Evolutionary conservation across 2,329 filamentous ascomycete genomes (phyloP).

Genomic region (Paracorniculantispora psalliotae): DNA sequence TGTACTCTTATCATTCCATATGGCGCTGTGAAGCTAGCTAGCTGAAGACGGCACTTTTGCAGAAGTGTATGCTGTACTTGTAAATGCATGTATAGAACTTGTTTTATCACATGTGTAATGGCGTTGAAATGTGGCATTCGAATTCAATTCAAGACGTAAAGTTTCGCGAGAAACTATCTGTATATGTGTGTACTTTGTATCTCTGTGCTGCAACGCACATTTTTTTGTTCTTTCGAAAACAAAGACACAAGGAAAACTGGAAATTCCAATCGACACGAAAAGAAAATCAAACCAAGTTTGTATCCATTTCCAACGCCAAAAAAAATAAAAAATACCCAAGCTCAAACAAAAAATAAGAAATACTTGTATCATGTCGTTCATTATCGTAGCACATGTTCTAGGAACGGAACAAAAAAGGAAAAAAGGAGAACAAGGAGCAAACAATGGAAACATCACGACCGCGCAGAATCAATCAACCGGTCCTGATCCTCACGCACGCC

Average conservation of each 20-base stretch:
- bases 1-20: neutral
- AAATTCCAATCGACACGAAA: neutral
- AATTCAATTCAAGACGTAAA: neutral
- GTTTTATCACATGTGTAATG: no score
- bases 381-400: neutral
- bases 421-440: neutral
- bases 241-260: no score
- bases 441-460: neutral
- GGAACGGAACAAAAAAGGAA: neutral
- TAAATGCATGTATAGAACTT: no score
- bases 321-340: no score
- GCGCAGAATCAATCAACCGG: conserved; percentile 31
- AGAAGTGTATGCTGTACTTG: no score
- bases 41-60: no score
- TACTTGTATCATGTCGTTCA: neutral
- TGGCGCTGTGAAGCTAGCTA: no score
- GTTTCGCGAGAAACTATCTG: neutral
- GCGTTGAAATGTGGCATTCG: neutral
- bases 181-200: neutral
- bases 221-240: no score
- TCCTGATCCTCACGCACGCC: conserved; percentile 34
- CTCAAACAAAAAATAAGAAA: neutral
- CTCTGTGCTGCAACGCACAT: neutral
- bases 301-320: no score
- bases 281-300: neutral